These are phyloP conservation scores for Grosmannia serpens DNA, from an alignment of 2,329 filamentous ascomycete genomes.

Conservation along the genomic window DNA sequence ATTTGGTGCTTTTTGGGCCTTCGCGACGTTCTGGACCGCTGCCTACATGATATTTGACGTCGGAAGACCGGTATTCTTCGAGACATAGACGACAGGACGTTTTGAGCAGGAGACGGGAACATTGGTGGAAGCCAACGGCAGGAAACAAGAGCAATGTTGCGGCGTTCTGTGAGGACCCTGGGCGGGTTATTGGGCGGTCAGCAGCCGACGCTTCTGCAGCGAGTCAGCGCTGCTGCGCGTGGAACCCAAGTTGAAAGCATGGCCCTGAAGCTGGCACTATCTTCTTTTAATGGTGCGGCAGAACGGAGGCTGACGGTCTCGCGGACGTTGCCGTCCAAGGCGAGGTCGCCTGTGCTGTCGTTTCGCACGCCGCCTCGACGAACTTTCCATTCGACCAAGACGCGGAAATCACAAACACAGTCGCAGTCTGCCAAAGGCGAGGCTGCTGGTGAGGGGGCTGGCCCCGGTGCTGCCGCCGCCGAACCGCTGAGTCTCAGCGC, in stretches of 20 bases:
- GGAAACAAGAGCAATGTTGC: background rate
- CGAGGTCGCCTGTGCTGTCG: background rate
- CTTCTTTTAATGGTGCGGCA: background rate
- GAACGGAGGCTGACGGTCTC: background rate
- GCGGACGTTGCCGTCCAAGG: background rate
- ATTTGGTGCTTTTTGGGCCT: background rate
- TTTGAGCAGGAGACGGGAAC: background rate
- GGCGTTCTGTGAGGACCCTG: background rate
- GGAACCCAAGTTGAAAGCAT: background rate
- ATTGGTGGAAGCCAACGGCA: background rate
- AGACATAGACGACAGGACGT: background rate
- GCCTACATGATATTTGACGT: background rate
- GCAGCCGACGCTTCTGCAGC: background rate
- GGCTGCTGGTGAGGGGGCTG: background rate
- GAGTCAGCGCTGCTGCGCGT: background rate
- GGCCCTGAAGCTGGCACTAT: background rate
- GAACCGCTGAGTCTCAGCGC: constrained; percentile 47
- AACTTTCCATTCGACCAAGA: constrained; percentile 17
- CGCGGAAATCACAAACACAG: constrained; percentile 13
- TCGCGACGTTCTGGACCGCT: background rate
- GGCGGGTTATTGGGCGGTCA: background rate
- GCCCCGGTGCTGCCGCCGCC: background rate
- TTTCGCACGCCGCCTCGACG: constrained; percentile 12
- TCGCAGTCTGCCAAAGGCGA: constrained; percentile 2
- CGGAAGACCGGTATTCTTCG: background rate